phyloP scores from a whole-genome alignment of 2,329 filamentous ascomycete genomes.

The Didymellaceae sp. region DNA sequence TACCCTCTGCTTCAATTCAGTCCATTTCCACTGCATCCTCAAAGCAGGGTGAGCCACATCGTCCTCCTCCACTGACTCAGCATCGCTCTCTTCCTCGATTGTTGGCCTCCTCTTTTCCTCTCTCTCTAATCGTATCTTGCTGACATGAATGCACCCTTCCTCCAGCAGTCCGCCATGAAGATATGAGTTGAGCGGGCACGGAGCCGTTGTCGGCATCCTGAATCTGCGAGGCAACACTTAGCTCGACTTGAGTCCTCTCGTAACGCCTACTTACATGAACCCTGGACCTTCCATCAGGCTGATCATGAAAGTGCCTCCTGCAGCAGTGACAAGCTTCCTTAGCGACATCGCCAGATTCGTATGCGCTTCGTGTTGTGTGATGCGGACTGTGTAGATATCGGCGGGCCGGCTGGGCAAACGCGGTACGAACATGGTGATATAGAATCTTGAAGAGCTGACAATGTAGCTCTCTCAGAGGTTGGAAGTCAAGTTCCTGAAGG shows the following conservation, averaged over 20 bases:
- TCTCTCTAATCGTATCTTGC: constrained; percentile 11
- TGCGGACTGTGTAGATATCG: constrained; percentile 23
- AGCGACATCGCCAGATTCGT: constrained; percentile 12
- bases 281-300: constrained; percentile 19
- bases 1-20: constrained; percentile 9
- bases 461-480: neutral
- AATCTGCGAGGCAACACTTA: constrained; percentile 13
- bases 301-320: constrained; percentile 17
- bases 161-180: constrained; percentile 23
- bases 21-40: constrained; percentile 25
- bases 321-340: constrained; percentile 10
- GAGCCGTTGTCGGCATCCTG: constrained; percentile 15
- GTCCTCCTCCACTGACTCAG: constrained; percentile 16
- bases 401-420: constrained; percentile 11
- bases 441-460: neutral
- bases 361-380: constrained; percentile 12
- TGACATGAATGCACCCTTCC: constrained; percentile 23
- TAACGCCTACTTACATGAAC: constrained; percentile 20
- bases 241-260: neutral
- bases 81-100: constrained; percentile 14
- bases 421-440: constrained; percentile 8
- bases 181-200: constrained; percentile 18
- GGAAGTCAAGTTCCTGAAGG: neutral
- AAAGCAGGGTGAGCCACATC: constrained; percentile 20
- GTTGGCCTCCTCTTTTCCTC: neutral